Conservation (phyloP, 2,329 filamentous ascomycete genomes). For the Mariannaea elegans region DNA sequence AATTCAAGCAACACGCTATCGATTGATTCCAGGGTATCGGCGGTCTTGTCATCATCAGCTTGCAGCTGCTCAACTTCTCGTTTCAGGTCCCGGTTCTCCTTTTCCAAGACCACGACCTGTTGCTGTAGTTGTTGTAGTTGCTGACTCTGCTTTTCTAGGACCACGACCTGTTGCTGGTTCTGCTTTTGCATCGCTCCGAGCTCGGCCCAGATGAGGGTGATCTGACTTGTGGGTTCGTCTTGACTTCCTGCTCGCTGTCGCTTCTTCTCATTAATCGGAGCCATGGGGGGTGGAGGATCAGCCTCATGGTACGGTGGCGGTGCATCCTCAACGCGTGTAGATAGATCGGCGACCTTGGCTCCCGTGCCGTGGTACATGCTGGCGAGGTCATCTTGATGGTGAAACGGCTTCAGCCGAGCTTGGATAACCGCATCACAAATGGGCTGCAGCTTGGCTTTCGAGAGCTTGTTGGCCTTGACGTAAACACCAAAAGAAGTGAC, state of each 20-base stretch:
- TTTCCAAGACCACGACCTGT: neutral
- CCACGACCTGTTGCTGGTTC: neutral
- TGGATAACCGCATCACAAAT: slow-evolving; percentile 14
- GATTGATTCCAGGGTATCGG: neutral
- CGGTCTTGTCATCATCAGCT: neutral
- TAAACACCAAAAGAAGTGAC: slow-evolving; percentile 21
- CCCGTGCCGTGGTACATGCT: slow-evolving; percentile 25
- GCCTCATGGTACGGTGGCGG: neutral
- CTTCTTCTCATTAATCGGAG: neutral
- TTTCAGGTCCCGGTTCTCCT: neutral
- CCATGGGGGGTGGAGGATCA: neutral
- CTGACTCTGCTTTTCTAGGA: too few species aligned
- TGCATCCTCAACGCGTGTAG: neutral
- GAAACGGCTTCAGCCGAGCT: slow-evolving; percentile 5
- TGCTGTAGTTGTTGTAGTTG: too few species aligned
- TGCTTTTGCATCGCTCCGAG: neutral
- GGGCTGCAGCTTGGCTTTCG: slow-evolving; percentile 6
- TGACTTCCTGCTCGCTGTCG: neutral
- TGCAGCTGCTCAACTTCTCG: neutral
- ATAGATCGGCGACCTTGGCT: slow-evolving; percentile 20
- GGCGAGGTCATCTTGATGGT: slow-evolving; percentile 11
- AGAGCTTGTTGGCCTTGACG: slow-evolving; percentile 9
- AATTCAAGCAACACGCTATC: neutral
- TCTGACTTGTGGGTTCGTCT: neutral
- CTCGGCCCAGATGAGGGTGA: neutral